Conservation (phyloP, 768 basidiomycete species). For the Tulasnella sp. region DNA sequence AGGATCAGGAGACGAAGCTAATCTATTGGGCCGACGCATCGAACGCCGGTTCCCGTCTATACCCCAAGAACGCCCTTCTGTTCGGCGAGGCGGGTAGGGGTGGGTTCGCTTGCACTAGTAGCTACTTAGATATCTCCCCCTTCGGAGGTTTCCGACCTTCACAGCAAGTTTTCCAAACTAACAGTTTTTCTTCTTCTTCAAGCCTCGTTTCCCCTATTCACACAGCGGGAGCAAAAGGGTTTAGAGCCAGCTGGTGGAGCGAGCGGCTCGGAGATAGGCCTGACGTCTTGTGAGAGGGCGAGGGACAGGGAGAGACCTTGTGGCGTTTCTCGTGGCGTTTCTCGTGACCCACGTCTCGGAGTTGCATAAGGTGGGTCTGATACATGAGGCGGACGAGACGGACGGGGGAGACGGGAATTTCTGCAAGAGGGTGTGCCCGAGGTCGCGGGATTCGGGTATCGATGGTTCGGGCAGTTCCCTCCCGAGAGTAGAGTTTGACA, state of each 20-base stretch:
- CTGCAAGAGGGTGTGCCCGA: not conserved
- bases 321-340: too few species aligned
- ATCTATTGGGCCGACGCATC: not conserved
- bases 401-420: not conserved
- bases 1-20: not conserved
- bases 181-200: not conserved
- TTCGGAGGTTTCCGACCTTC: not conserved
- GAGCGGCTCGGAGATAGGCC: not conserved
- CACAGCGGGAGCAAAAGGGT: not conserved
- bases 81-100: not conserved
- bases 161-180: too few species aligned
- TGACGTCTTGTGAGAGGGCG: too few species aligned
- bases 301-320: too few species aligned
- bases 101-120: not conserved
- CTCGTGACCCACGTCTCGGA: not conserved
- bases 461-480: not conserved
- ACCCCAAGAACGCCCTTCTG: not conserved
- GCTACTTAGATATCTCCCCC: not conserved
- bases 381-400: not conserved
- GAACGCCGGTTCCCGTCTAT: not conserved
- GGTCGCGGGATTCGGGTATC: not conserved
- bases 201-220: not conserved
- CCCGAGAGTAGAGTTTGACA: not conserved
- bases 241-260: not conserved
- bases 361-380: not conserved